Evolutionary conservation across 2,329 filamentous ascomycete species (phyloP).

Genomic region (Colletotrichum plurivorum): DNA sequence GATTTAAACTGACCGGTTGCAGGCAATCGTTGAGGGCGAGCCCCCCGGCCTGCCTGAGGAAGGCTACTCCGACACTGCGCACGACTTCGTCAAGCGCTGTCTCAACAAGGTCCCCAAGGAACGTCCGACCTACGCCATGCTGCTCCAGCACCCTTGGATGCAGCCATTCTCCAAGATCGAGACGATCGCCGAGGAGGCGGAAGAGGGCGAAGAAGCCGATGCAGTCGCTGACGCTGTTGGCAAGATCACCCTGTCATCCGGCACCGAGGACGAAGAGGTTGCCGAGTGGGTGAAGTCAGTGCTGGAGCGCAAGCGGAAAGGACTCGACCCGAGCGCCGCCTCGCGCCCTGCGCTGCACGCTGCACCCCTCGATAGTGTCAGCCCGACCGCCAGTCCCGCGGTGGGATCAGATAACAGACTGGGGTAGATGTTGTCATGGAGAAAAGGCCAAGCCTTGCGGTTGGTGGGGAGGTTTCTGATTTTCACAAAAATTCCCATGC

Average conservation of each 20-base stretch:
- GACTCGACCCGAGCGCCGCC: constrained; percentile 60
- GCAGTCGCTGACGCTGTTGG: constrained; percentile 60
- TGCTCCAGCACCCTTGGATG: constrained; percentile 93
- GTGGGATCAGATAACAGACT: constrained; percentile 3
- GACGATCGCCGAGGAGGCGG: constrained; percentile 79
- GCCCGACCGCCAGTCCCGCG: constrained; percentile 62
- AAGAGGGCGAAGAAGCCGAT: constrained; percentile 69
- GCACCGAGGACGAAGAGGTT: constrained; percentile 81
- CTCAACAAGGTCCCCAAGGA: constrained; percentile 93
- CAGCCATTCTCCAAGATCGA: constrained; percentile 80
- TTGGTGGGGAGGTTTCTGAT: constrained; percentile 27
- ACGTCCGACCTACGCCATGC: constrained; percentile 92
- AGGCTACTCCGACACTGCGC: constrained; percentile 83
- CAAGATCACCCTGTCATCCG: constrained; percentile 57
- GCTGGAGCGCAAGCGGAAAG: constrained; percentile 75
- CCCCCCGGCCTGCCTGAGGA: constrained; percentile 87
- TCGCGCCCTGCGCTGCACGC: constrained; percentile 88
- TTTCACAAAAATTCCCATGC: constrained; percentile 25
- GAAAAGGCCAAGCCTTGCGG: constrained; percentile 36
- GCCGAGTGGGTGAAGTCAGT: constrained; percentile 86
- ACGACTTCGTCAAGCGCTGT: constrained; percentile 90
- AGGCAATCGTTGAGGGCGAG: constrained; percentile 99
- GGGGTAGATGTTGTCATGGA: constrained; percentile 7
- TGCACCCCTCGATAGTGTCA: constrained; percentile 84
- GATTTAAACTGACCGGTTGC: constrained; percentile 41